A percentile compares a stretch with the other conserved stretches of the same genome.
Conservation (phyloP, 805 yeast species). For the Myxozyma geophila region DNA sequence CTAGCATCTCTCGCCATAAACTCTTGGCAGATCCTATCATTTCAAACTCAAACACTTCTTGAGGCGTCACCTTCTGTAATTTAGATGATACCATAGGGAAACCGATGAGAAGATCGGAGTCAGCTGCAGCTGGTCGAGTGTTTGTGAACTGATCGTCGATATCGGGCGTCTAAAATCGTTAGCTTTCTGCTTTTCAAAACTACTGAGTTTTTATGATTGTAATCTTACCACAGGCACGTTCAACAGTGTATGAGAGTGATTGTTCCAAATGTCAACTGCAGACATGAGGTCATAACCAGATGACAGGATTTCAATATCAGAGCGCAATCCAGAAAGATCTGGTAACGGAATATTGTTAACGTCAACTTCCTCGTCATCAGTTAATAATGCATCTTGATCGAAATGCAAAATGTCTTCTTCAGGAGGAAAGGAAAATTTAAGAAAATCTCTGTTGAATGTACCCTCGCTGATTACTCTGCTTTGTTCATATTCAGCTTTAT, state of each 20-base stretch:
- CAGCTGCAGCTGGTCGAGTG: background rate
- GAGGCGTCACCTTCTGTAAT: constrained; percentile 3
- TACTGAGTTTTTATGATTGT: background rate
- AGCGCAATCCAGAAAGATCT: background rate
- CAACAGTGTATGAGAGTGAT: constrained; percentile 15
- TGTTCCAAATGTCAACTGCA: constrained; percentile 21
- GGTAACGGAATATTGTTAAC: background rate
- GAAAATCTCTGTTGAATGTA: constrained; percentile 13
- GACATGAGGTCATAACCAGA: constrained; percentile 20
- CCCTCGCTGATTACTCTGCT: constrained; percentile 27
- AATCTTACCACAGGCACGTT: constrained; percentile 29
- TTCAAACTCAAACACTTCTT: constrained; percentile 15
- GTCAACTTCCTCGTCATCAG: constrained; percentile 1
- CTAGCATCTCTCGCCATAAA: background rate
- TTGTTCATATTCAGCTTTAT: background rate
- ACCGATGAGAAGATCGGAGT: constrained; percentile 14
- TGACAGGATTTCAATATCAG: constrained; percentile 7
- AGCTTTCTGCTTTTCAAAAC: background rate
- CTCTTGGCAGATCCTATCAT: background rate
- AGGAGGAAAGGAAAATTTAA: constrained; percentile 6
- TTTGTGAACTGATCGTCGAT: constrained; percentile 15
- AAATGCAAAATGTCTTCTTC: background rate
- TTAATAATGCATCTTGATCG: background rate
- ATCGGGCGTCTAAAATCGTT: constrained; percentile 7
- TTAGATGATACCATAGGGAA: constrained; percentile 13